Evolutionary conservation across 2,329 filamentous ascomycete genomes (phyloP).

Genomic region (Trichophyton simii): DNA sequence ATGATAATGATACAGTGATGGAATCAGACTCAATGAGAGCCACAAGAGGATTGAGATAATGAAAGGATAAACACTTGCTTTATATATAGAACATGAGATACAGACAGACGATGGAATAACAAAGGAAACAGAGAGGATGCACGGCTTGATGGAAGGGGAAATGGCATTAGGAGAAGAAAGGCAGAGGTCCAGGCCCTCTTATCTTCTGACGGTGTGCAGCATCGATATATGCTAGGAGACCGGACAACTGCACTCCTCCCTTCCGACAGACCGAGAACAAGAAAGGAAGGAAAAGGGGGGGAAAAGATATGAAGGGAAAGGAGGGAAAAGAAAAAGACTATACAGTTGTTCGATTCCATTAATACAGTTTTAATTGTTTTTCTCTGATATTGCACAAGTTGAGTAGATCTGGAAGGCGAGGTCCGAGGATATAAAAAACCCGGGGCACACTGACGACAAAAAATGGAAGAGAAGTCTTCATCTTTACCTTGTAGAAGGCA

Average conservation of each 20-base stretch:
- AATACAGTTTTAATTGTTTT: slow-evolving; percentile 7
- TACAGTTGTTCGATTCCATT: slow-evolving; percentile 7
- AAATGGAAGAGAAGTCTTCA: not conserved
- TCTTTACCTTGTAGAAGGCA: not conserved
- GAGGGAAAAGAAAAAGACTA: not conserved
- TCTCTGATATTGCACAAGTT: slow-evolving; percentile 8
- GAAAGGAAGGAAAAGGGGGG: not conserved
- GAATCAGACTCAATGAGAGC: not conserved
- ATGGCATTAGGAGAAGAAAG: not conserved
- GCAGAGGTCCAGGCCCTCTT: not conserved
- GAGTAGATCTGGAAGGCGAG: slow-evolving; percentile 4
- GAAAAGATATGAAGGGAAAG: not conserved
- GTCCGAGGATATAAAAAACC: not conserved
- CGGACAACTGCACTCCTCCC: not conserved
- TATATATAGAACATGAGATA: slow-evolving; percentile 5
- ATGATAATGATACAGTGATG: not conserved
- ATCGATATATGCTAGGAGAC: not conserved
- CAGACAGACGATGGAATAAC: not conserved
- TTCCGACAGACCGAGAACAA: not conserved
- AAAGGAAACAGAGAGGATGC: not conserved
- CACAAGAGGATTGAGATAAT: not conserved
- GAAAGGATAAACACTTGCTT: not conserved
- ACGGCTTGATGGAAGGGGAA: not conserved
- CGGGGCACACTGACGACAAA: not conserved
- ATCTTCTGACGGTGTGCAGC: not conserved